Conservation (phyloP, 1,139 yeast species). For the Saccharomycopsis hybrid region DNA sequence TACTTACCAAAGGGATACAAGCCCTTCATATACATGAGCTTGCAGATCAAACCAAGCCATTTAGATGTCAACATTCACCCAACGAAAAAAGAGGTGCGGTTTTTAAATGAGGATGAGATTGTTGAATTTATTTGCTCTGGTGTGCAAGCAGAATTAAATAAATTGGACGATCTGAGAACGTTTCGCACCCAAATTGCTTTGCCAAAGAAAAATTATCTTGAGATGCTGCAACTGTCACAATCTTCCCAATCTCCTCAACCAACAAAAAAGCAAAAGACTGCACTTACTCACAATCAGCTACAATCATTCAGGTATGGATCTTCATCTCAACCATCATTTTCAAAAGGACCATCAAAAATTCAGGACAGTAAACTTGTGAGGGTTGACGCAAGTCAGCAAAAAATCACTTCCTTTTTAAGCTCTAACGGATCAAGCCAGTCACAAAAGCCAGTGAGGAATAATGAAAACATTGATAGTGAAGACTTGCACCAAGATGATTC, state of each 20-base stretch:
- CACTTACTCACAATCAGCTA: constrained; percentile 1
- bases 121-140: constrained; percentile 49
- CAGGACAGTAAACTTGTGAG: constrained; percentile 58
- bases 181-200: constrained; percentile 60
- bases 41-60: constrained; percentile 58
- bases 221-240: background rate
- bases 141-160: constrained; percentile 46
- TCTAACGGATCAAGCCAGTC: constrained; percentile 16
- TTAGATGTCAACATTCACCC: constrained; percentile 96
- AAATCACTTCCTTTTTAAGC: constrained; percentile 41
- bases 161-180: constrained; percentile 63
- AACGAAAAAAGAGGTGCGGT: constrained; percentile 86
- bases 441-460: background rate
- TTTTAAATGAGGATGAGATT: constrained; percentile 81
- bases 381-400: constrained; percentile 56
- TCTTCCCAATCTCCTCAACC: background rate
- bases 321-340: background rate
- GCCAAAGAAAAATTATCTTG: constrained; percentile 11
- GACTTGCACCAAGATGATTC: background rate
- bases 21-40: constrained; percentile 70
- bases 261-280: constrained; percentile 10
- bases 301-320: background rate
- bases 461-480: background rate
- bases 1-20: constrained; percentile 76
- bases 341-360: constrained; percentile 26